Conservation (phyloP, 352 stramenopile species). For the Phytophthora macrochlamydospora region DNA sequence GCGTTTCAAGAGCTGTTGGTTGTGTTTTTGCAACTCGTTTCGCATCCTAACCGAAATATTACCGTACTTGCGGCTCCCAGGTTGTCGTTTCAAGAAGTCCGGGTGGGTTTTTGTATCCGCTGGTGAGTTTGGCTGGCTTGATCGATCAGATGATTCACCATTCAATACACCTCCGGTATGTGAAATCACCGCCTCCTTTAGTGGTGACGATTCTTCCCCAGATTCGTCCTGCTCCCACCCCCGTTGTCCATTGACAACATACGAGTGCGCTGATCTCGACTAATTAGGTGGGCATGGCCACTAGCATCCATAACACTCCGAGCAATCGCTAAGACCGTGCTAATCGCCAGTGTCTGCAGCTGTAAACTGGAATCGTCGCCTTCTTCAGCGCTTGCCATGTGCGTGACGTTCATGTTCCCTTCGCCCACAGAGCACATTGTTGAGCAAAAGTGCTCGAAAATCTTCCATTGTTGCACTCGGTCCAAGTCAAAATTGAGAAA, state of each 20-base stretch:
- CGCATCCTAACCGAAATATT: slow-evolving; percentile 77
- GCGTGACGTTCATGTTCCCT: slow-evolving; percentile 42
- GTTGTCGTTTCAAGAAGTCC: slow-evolving; percentile 16
- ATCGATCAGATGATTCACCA: slow-evolving; percentile 6
- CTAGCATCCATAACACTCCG: slow-evolving; percentile 89
- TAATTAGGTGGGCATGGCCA: slow-evolving; percentile 87
- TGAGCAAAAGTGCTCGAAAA: slow-evolving; percentile 84
- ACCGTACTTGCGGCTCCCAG: slow-evolving; percentile 39
- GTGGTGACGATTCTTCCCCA: slow-evolving; percentile 29
- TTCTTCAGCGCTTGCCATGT: slow-evolving; percentile 35
- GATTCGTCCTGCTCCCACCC: slow-evolving; percentile 86
- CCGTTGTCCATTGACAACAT: slow-evolving; percentile 85
- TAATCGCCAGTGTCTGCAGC: slow-evolving; percentile 73
- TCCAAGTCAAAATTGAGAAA: slow-evolving; percentile 91
- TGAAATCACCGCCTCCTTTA: slow-evolving; percentile 13
- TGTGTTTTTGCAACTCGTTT: slow-evolving; percentile 84
- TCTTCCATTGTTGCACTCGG: slow-evolving; percentile 88
- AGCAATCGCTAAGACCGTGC: slow-evolving; percentile 73
- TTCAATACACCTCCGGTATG: background rate
- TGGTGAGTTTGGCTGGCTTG: slow-evolving; percentile 25
- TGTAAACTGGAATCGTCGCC: slow-evolving; percentile 41
- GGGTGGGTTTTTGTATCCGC: slow-evolving; percentile 7
- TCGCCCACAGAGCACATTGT: slow-evolving; percentile 80
- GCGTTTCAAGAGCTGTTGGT: slow-evolving; percentile 80
- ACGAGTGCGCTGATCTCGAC: slow-evolving; percentile 71